Conservation (phyloP, 2,329 filamentous ascomycete species). For the Gnomoniopsis smithogilvyi region DNA sequence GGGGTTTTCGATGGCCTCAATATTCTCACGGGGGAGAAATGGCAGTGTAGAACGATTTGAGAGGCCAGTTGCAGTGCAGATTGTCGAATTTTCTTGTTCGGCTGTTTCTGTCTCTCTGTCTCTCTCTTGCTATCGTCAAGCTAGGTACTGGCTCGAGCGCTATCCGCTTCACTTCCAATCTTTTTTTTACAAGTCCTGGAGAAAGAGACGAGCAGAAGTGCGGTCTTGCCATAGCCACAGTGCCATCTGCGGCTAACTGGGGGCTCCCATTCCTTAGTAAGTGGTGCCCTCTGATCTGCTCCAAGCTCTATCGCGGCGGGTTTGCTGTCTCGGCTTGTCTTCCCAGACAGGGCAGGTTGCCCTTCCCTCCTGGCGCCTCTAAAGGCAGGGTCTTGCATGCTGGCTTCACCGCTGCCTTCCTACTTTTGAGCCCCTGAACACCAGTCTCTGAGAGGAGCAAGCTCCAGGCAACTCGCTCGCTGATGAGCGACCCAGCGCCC, state of each 20-base stretch:
- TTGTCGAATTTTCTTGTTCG: constrained; percentile 32
- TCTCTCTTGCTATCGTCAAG: constrained; percentile 67
- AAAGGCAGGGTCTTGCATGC: not conserved
- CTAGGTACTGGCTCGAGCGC: constrained; percentile 61
- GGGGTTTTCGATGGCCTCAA: constrained; percentile 9
- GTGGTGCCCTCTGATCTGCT: constrained; percentile 16
- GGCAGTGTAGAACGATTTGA: constrained; percentile 31
- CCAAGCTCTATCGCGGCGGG: constrained; percentile 23
- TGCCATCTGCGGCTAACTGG: constrained; percentile 34
- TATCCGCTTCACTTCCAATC: constrained; percentile 44
- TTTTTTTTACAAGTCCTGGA: constrained; percentile 43
- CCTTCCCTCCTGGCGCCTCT: constrained; percentile 9
- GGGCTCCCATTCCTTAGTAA: constrained; percentile 26
- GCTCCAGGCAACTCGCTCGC: constrained; percentile 2
- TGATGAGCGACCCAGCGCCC: not conserved
- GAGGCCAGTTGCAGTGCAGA: constrained; percentile 33
- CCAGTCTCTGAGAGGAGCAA: not conserved
- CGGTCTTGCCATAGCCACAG: constrained; percentile 11
- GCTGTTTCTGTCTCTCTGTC: constrained; percentile 24
- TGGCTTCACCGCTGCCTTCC: constrained; percentile 5
- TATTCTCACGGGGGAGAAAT: constrained; percentile 33
- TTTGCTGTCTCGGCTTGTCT: constrained; percentile 22
- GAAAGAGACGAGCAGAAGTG: constrained; percentile 25
- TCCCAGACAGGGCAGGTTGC: constrained; percentile 10
- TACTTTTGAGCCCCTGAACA: constrained; percentile 10